These are phyloP conservation scores for Prunus mongolica DNA, from an alignment of 306 rosid species.

Conservation along the genomic window DNA sequence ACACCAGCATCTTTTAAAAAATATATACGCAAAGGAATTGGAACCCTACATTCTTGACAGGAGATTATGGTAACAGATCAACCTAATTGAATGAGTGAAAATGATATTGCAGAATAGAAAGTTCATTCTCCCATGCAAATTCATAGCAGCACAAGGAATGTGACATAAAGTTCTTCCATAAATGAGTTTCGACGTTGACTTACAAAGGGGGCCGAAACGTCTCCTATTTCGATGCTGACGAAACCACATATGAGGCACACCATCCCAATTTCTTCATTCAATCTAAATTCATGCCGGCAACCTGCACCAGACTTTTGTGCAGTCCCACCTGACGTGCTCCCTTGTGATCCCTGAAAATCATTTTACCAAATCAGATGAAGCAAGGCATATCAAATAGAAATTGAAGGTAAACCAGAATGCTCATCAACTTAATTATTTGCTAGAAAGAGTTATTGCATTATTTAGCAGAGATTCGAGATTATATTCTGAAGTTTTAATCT, in stretches of 20 bases:
- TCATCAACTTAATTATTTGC: too few species aligned
- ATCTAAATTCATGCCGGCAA: conserved; percentile 60
- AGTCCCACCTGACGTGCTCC: conserved; percentile 10
- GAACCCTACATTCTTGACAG: neutral
- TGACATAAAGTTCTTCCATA: conserved; percentile 4
- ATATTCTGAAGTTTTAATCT: neutral
- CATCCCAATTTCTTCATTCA: conserved; percentile 78
- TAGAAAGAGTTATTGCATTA: neutral
- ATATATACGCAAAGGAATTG: too few species aligned
- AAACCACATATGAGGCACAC: conserved; percentile 63
- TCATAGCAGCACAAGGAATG: neutral
- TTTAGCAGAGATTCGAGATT: neutral
- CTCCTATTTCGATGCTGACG: conserved; percentile 60
- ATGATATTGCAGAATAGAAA: too few species aligned
- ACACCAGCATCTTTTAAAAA: neutral
- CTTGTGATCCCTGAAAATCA: conserved; percentile 53
- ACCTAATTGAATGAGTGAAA: neutral
- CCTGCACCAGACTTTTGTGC: conserved; percentile 5
- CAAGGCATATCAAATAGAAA: conserved; percentile 1
- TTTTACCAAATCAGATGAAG: conserved; percentile 26
- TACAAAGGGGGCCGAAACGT: conserved; percentile 75
- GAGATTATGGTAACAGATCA: neutral
- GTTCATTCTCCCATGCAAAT: neutral
- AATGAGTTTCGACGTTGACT: conserved; percentile 35
- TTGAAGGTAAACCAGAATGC: neutral